Base-by-base conservation (phyloP, 2,329 filamentous ascomycete genomes). In the Aspergillus flavus region DNA sequence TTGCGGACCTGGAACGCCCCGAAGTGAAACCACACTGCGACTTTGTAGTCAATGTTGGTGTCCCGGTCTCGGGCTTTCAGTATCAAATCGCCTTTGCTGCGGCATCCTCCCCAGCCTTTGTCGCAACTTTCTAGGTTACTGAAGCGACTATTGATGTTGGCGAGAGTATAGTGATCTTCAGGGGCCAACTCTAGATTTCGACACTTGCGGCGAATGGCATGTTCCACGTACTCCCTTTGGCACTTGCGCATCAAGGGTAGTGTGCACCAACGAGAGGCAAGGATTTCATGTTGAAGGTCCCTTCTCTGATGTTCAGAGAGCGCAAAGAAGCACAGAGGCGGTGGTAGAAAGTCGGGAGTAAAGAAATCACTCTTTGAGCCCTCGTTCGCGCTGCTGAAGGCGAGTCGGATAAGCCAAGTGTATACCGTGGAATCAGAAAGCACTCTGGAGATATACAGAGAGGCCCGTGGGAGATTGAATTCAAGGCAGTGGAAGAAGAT, bases 401-500 rank as follows among this genome's bases (percentile, higher is more conserved):
- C 79, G 2, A 81, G 72, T 4, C 79, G 72, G 60, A 82, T 73
- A 21, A 83, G 72, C 72, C 79, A 80, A 46, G 72, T 76, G 66
- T 82, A 82, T 14, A 83, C 72, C 12, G 75, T 64, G 6, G 74
- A 73, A 14, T 75, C 74, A 16, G 80, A 81, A 5, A 84, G 73
- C 14, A 73, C 73, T 23, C 69, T 60, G 26, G 79, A 76, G 41
- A 86, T 72, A 36, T 73, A 64, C 6, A 71, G 71, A 0, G 84
- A 86, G 7, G 79, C 75, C 48, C 75, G 75, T 0, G 81, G 77
- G 12, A 84, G 74, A 56, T 82, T 81, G 65, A 84, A 68, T 67
- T 84, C 82, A n/a, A 82, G 73, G 26, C 78, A 78, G 34, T 78
- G 68, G n/a, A 83, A 76, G 68, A 86, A 86, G 58, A 86, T 85